These are phyloP conservation scores for Clohesyomyces aquaticus DNA, from an alignment of 495 filamentous ascomycete species.

Conservation along the genomic window DNA sequence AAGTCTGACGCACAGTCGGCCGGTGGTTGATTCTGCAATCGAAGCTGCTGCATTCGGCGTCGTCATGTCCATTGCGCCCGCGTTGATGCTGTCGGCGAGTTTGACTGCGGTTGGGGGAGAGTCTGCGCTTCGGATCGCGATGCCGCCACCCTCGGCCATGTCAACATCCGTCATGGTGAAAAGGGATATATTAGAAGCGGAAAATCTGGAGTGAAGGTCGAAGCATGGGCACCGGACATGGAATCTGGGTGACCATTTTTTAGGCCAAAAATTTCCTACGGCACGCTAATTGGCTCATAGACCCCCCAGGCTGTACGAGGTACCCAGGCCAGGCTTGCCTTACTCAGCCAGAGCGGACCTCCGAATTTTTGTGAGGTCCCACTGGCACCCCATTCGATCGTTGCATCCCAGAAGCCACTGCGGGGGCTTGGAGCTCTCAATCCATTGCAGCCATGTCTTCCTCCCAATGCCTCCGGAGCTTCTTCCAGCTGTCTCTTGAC, in stretches of 20 bases:
- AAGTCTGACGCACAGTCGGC: constrained; percentile 24
- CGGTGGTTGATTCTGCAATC: constrained; percentile 20
- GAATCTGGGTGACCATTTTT: not conserved
- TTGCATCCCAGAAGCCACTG: constrained; percentile 6
- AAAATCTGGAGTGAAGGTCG: not conserved
- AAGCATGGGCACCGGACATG: not conserved
- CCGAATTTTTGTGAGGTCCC: constrained; percentile 12
- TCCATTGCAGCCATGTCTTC: constrained; percentile 39
- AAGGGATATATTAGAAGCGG: not conserved
- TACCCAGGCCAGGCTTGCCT: too few relatives aligned
- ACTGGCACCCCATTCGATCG: constrained; percentile 6
- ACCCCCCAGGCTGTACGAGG: too few relatives aligned
- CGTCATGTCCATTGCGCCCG: constrained; percentile 27
- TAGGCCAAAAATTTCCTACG: not conserved
- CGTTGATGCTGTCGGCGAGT: constrained; percentile 15
- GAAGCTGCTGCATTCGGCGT: constrained; percentile 16
- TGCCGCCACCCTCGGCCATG: constrained; percentile 13
- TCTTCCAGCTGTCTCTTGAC: constrained; percentile 30
- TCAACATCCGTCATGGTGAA: constrained; percentile 18
- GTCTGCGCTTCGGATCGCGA: not conserved
- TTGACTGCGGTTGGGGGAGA: not conserved
- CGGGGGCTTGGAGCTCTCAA: constrained; percentile 45
- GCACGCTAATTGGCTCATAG: too few relatives aligned
- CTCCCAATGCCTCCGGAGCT: constrained; percentile 24
- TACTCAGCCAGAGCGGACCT: constrained; percentile 14